phyloP scores from a whole-genome alignment of 495 filamentous ascomycete genomes.

The Pseudotulostoma volvatum region DNA sequence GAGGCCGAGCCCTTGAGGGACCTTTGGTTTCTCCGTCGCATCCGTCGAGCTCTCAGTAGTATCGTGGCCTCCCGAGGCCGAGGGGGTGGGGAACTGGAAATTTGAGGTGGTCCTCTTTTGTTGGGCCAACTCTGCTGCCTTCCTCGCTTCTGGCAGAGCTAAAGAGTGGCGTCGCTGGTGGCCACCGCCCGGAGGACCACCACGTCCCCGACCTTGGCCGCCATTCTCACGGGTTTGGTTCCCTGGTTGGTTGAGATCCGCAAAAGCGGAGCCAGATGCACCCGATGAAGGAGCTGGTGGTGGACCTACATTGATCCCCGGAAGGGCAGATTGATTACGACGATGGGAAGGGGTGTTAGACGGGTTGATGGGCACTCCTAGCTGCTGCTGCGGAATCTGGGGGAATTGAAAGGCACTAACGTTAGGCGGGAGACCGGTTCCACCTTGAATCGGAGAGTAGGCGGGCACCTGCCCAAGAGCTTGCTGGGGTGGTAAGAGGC shows the following conservation, averaged over 20 bases:
- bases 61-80: slow-evolving; percentile 29
- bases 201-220: slow-evolving; percentile 58
- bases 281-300: slow-evolving; percentile 89
- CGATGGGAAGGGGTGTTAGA: slow-evolving; percentile 73
- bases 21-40: slow-evolving; percentile 25
- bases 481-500: slow-evolving; percentile 74
- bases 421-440: slow-evolving; percentile 63
- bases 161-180: slow-evolving; percentile 92
- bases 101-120: slow-evolving; percentile 86
- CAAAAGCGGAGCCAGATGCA: slow-evolving; percentile 65
- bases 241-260: slow-evolving; percentile 49
- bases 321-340: slow-evolving; percentile 93
- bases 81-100: slow-evolving; percentile 85
- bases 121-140: slow-evolving; percentile 90
- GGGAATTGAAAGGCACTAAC: slow-evolving; percentile 79
- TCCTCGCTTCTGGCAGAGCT: slow-evolving; percentile 89
- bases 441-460: slow-evolving; percentile 54
- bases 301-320: slow-evolving; percentile 83
- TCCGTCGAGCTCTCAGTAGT: slow-evolving; percentile 20
- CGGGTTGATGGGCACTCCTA: slow-evolving; percentile 55
- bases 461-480: slow-evolving; percentile 46
- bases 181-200: slow-evolving; percentile 54
- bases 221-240: slow-evolving; percentile 54
- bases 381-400: slow-evolving; percentile 61
- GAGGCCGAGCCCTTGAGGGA: slow-evolving; percentile 26